Evolutionary conservation across 306 rosid genomes (phyloP).

Genomic region (Arachis stenosperma): DNA sequence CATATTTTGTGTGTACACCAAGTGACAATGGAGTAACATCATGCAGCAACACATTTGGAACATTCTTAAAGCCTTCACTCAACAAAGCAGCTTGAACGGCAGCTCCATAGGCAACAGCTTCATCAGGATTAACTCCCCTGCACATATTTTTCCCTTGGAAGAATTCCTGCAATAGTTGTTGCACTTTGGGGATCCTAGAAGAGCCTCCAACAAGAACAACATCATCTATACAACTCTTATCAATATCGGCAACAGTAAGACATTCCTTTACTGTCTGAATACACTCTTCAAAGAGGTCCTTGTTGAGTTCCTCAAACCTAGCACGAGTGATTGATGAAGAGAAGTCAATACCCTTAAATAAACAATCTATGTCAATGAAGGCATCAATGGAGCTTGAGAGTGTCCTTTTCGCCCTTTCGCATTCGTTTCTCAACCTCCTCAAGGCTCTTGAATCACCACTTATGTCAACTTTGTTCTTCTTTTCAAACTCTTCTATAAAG

Average conservation of each 20-base stretch:
- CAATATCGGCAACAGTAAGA: conserved; percentile 51
- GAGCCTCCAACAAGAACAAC: conserved; percentile 63
- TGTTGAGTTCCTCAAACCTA: conserved; percentile 31
- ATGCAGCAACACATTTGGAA: conserved; percentile 41
- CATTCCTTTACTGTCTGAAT: conserved; percentile 52
- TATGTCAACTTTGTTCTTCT: conserved; percentile 16
- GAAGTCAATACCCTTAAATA: background rate
- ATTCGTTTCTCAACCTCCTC: conserved; percentile 12
- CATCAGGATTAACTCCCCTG: conserved; percentile 55
- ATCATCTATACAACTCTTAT: conserved; percentile 49
- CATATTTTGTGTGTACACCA: conserved; percentile 36
- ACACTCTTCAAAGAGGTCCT: conserved; percentile 40
- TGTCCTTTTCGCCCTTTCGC: conserved; percentile 12
- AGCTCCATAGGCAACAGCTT: conserved; percentile 65
- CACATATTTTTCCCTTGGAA: conserved; percentile 52
- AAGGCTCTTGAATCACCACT: conserved; percentile 11
- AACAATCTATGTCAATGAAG: background rate
- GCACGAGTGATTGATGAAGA: background rate
- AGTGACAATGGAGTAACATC: conserved; percentile 59
- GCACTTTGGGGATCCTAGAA: conserved; percentile 59
- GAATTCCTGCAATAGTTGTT: conserved; percentile 49
- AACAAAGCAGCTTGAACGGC: conserved; percentile 60
- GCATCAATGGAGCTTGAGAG: background rate
- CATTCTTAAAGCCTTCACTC: conserved; percentile 44
- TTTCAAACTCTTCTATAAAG: conserved; percentile 23